Base-by-base conservation (phyloP, 208 protist genomes). In the Porcisia hertigi region DNA sequence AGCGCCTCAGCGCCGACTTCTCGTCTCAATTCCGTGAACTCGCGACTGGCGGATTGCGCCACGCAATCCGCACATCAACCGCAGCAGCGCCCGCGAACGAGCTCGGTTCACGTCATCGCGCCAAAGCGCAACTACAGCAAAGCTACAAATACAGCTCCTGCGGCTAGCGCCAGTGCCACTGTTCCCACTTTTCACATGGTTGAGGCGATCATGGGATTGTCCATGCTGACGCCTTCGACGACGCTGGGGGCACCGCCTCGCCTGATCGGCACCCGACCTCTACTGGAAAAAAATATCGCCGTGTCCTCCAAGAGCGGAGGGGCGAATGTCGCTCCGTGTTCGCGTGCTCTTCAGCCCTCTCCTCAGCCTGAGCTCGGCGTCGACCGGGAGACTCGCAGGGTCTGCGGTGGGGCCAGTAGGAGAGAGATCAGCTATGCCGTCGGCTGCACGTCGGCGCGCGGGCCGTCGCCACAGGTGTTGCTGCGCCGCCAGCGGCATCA, bases 21-120 rank as follows among this genome's bases (percentile, higher is more conserved):
- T 4, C 82, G 82, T 25, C 72, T 81, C 39, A 78, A 65, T 34
- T 86, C 82, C 6, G 82, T 86, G 9, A 81, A 86, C 77, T 86
- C 82, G 2, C 77, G 77, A 18, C 57, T 82, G 16, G 73, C 59
- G 2, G 78, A 82, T 18, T 58, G 39, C 7, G 45, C 7, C 16
- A 23, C 23, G 9, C 71, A 41, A 16, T n/a, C 23, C 18, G 18
- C 11, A n/a, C 58, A 52, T 30, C 36, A 52, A 60, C 54, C 36
- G 41, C 9, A 36, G 11, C 69, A 63, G 57, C 58, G 57, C 25
- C n/a, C 55, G 11, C 58, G n/a, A 30, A 66, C 25, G n/a, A 54
- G 71, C n/a, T 45, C 58, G 1, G 58, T 54, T 0, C 57, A 58
- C n/a, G 55, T n/a, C 16, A 41, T 64, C 11, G 45, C 39, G 5